A percentile compares a stretch with the other conserved stretches of the same genome.
Conservation (phyloP, 202 grass and related monocot genomes). For the Panicum virgatum region DNA sequence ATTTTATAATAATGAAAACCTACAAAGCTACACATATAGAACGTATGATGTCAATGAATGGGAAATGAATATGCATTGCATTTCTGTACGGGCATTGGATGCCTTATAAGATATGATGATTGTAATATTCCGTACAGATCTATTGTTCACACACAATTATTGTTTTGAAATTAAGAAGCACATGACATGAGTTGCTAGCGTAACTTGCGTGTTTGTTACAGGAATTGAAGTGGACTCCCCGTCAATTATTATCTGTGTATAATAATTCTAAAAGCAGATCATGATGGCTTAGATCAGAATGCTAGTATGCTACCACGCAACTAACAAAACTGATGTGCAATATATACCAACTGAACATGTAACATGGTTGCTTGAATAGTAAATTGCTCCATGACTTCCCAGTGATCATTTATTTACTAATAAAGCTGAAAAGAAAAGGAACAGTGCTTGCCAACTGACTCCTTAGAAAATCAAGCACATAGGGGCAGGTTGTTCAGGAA, state of each 20-base stretch:
- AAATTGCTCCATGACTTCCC: constrained; percentile 30
- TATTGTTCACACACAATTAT: constrained; percentile 13
- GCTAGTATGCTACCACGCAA: neutral
- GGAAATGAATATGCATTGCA: neutral
- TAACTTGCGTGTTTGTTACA: constrained; percentile 29
- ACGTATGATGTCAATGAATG: constrained; percentile 9
- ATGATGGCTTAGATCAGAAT: neutral
- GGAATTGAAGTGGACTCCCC: constrained; percentile 13
- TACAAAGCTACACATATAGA: neutral
- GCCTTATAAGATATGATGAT: neutral
- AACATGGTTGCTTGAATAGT: constrained; percentile 15
- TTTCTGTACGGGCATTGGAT: neutral
- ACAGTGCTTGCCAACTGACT: constrained; percentile 22
- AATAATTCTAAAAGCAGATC: constrained; percentile 3
- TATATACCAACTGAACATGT: constrained; percentile 23
- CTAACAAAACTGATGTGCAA: constrained; percentile 29
- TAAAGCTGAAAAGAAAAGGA: constrained; percentile 1
- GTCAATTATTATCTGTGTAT: constrained; percentile 15
- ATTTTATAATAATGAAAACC: constrained; percentile 13
- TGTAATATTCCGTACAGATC: constrained; percentile 7
- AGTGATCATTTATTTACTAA: constrained; percentile 13
- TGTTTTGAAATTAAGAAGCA: constrained; percentile 17
- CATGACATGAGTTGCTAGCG: constrained; percentile 16
- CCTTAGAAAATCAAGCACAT: neutral
- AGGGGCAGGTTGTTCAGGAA: neutral